Evolutionary conservation across 441 rosid species (phyloP).

Genomic region (Pelargonium myrrhifolium): DNA sequence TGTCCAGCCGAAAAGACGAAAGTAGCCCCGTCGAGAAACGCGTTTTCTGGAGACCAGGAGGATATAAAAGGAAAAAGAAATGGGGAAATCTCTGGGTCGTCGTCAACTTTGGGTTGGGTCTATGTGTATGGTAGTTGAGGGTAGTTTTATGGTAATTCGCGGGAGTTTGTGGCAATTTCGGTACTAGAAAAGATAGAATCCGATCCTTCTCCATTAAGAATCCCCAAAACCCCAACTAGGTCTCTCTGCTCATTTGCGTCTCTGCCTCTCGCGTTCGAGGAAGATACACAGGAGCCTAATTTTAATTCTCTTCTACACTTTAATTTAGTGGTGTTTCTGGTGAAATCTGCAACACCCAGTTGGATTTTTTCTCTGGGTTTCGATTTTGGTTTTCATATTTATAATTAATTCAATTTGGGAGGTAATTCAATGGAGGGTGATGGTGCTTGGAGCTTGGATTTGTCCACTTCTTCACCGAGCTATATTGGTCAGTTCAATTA

Average conservation of each 20-base stretch:
- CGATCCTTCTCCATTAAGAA: conserved; percentile 2
- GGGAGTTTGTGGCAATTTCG: conserved; percentile 3
- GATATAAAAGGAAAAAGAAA: background rate
- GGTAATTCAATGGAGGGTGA: conserved; percentile 45
- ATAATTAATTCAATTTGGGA: background rate
- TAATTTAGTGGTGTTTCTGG: background rate
- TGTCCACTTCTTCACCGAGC: conserved; percentile 45
- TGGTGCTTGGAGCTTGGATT: conserved; percentile 32
- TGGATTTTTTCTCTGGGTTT: background rate
- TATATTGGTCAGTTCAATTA: conserved; percentile 28
- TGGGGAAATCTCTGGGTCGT: background rate
- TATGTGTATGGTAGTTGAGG: background rate
- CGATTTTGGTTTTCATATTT: background rate
- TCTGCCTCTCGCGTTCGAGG: background rate
- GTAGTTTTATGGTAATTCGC: conserved; percentile 3
- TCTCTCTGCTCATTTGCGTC: background rate
- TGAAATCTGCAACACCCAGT: conserved; percentile 3
- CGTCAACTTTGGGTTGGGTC: background rate
- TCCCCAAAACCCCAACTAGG: conserved; percentile 2
- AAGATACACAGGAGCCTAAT: background rate
- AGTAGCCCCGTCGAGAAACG: background rate
- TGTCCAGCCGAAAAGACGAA: background rate
- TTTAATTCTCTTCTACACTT: background rate
- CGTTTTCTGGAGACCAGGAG: background rate
- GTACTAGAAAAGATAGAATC: conserved; percentile 1